Conservation (phyloP, 768 basidiomycete genomes). For the Auriculariales sp. region DNA sequence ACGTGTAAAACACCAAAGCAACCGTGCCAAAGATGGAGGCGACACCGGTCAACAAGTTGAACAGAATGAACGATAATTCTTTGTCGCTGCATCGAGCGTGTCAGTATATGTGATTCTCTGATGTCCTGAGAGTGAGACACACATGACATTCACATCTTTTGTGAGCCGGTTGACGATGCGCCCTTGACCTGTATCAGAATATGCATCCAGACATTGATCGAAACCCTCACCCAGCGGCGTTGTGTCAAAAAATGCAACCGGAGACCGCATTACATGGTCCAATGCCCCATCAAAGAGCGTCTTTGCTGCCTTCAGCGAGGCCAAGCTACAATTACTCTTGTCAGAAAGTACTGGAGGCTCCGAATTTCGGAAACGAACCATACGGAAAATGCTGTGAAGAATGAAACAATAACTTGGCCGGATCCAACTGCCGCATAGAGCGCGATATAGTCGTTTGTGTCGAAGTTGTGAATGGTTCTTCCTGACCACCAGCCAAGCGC, state of each 20-base stretch:
- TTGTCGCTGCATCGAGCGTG: background rate
- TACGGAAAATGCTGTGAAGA: constrained; percentile 32
- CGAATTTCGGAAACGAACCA: constrained; percentile 22
- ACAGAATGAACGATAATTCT: background rate
- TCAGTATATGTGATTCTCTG: constrained; percentile 25
- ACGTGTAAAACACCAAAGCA: constrained; percentile 49
- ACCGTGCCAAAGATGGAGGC: constrained; percentile 37
- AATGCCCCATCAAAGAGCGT: constrained; percentile 43
- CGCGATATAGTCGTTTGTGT: constrained; percentile 54
- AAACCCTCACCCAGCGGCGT: constrained; percentile 41
- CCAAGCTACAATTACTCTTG: constrained; percentile 11
- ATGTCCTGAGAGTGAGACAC: constrained; percentile 31
- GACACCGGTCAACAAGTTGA: constrained; percentile 26
- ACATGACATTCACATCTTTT: constrained; percentile 47
- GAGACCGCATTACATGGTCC: constrained; percentile 40
- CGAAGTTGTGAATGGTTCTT: constrained; percentile 36
- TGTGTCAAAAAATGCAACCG: constrained; percentile 57
- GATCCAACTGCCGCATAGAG: constrained; percentile 31
- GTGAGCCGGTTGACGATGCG: constrained; percentile 42
- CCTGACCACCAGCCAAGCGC: constrained; percentile 66
- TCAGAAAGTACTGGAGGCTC: background rate
- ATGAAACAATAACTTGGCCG: constrained; percentile 36
- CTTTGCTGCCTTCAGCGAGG: constrained; percentile 20
- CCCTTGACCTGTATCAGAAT: constrained; percentile 19
- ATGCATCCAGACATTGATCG: background rate